A percentile compares a stretch with the other conserved stretches of the same genome.
Conservation (phyloP, 1,139 yeast genomes). For the Saccharomyces hybrid region DNA sequence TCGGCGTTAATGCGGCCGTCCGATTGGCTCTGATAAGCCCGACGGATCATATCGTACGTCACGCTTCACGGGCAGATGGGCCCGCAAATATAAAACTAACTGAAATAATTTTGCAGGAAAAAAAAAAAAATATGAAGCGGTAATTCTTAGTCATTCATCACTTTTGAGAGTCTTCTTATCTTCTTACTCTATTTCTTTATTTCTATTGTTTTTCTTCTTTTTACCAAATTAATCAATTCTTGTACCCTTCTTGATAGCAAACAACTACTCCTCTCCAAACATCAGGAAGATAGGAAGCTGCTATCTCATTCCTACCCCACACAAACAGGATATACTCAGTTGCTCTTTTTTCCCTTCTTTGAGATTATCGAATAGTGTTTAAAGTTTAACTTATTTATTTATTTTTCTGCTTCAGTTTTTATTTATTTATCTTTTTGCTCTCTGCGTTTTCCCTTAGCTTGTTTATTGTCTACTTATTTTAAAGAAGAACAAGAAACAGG, state of each 20-base stretch:
- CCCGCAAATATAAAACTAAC: neutral
- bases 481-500: neutral
- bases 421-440: neutral
- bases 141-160: neutral
- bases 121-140: neutral
- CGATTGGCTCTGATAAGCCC: neutral
- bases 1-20: neutral
- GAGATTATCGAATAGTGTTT: neutral
- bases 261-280: neutral
- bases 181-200: neutral
- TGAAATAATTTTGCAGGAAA: neutral
- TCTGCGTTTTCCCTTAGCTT: neutral
- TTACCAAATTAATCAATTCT: neutral
- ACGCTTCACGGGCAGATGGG: neutral
- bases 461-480: neutral
- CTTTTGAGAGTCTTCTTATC: neutral
- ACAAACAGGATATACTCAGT: neutral
- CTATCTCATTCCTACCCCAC: neutral
- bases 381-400: neutral
- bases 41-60: neutral
- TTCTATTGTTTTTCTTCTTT: neutral
- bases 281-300: neutral
- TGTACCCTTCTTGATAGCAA: neutral
- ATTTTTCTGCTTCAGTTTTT: constrained; percentile 1
- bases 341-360: neutral